Evolutionary conservation across 2,329 filamentous ascomycete genomes (phyloP), one percentile per base, ranked within the genome.

Genomic region (Cytospora piceicola): DNA sequence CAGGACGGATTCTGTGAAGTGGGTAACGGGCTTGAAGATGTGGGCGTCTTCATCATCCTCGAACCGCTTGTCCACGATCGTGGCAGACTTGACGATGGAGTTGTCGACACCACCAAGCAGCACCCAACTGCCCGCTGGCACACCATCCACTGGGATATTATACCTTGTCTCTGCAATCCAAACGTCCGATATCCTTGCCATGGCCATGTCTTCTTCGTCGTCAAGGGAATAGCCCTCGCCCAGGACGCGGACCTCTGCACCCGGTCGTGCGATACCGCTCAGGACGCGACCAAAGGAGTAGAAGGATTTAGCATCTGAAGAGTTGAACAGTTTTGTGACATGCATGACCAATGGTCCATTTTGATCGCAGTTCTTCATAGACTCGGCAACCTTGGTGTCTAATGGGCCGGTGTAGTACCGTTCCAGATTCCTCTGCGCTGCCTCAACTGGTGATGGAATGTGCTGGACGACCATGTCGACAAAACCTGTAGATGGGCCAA

Each of bases 51-150:
- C 94, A 56, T 95, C 88, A 61, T 96, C 90, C 30, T 93, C 90
- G 11, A 97, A 83, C 70, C 88, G 90, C 49, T 88, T 87, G 1
- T 93, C 88, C 34, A 99, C 88, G 57, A 99, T 84, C 0, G 95
- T 99, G 11, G 95, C 95, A 3, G 93, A 94, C 79, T 99, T 99
- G 79, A 98, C 93, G 72, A 99, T 98, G 5, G 94, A 97, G 77
- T 98, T 98, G 80, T 98, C 94, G 32, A 99, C 89, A 17, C 94
- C 95, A 63, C 91, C 89, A 20, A 99, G 83, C n/a, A 99, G 81
- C 17, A 96, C 94, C 83, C 93, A 91, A 75, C 96, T 97, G 53
- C 95, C 95, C 0, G 95, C 95, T 7, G 95, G 95, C 30, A 99
- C 89, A 58, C 95, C 95, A 71, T 93, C 93, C 0, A 92, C 94